Conservation (phyloP, 192 early-diverging fungal genomes). For the Hyaloraphidium curvatum region DNA sequence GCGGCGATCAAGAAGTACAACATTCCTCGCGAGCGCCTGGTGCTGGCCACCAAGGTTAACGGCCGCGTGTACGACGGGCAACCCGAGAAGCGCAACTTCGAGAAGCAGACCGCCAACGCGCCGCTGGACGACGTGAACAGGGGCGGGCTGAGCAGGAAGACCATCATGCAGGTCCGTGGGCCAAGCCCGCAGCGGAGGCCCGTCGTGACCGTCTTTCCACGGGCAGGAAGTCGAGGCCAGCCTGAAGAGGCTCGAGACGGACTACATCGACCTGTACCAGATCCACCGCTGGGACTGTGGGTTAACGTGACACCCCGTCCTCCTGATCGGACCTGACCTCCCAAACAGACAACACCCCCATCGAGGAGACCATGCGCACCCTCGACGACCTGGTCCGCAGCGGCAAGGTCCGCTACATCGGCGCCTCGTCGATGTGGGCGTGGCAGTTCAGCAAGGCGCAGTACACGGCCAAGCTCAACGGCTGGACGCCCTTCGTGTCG, state of each 20-base stretch:
- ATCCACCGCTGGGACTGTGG: slow-evolving; percentile 14
- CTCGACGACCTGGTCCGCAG: slow-evolving; percentile 39
- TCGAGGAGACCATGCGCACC: slow-evolving; percentile 33
- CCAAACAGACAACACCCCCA: slow-evolving; percentile 17
- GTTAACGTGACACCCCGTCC: background rate
- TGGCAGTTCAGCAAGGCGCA: slow-evolving; percentile 34
- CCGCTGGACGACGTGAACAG: slow-evolving; percentile 5
- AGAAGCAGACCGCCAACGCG: background rate
- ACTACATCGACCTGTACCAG: slow-evolving; percentile 35
- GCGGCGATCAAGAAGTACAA: slow-evolving; percentile 25
- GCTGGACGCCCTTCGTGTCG: slow-evolving; percentile 24
- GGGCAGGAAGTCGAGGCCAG: slow-evolving; percentile 11
- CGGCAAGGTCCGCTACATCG: slow-evolving; percentile 43
- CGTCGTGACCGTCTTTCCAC: too few relatives aligned
- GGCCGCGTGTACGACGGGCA: background rate
- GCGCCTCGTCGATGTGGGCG: slow-evolving; percentile 16
- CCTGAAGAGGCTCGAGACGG: slow-evolving; percentile 10
- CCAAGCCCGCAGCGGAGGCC: too few relatives aligned
- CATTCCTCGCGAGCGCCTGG: slow-evolving; percentile 31
- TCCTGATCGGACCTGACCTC: background rate
- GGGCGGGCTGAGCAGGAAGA: slow-evolving; percentile 9
- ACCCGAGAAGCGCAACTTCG: background rate
- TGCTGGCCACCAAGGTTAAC: slow-evolving; percentile 30
- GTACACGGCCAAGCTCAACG: slow-evolving; percentile 21
- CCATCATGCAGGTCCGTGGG: background rate